phyloP scores from a whole-genome alignment of 345 rosid genomes.

The Boechera retrofracta region DNA sequence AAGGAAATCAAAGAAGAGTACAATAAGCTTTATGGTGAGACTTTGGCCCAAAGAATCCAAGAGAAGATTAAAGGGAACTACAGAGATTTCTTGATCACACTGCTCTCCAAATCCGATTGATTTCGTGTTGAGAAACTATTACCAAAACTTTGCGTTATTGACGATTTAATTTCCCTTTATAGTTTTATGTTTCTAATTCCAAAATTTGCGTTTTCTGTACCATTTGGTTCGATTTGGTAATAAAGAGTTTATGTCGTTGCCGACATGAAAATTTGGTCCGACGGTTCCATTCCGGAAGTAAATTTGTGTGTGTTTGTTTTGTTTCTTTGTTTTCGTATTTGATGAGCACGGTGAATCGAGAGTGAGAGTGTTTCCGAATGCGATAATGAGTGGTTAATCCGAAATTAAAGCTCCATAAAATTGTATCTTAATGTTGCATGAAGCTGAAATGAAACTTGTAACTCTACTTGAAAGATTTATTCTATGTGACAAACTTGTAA shows the following conservation, averaged over 20 bases:
- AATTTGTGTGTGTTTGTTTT: too few species aligned
- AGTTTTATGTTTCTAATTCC: constrained; percentile 14
- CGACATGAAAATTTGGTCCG: background rate
- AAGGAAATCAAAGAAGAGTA: constrained; percentile 61
- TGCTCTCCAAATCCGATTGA: constrained; percentile 57
- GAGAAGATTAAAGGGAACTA: constrained; percentile 74
- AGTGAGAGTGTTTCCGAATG: too few species aligned
- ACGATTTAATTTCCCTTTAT: constrained; percentile 6
- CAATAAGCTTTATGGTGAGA: constrained; percentile 50
- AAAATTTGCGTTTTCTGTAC: constrained; percentile 24
- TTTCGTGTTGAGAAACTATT: constrained; percentile 5
- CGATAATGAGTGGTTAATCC: background rate
- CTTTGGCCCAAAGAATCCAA: constrained; percentile 55
- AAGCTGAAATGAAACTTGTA: background rate
- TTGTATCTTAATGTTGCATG: background rate
- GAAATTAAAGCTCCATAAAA: background rate
- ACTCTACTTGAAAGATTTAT: background rate
- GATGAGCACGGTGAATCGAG: too few species aligned
- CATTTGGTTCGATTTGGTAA: constrained; percentile 24
- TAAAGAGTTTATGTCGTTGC: constrained; percentile 25
- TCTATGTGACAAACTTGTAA: background rate
- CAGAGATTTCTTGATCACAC: constrained; percentile 68
- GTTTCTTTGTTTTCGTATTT: background rate
- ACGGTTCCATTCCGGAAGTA: background rate
- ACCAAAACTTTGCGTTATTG: background rate